phyloP scores from a whole-genome alignment of 331 rosid genomes.

The Prunus yedoensis region DNA sequence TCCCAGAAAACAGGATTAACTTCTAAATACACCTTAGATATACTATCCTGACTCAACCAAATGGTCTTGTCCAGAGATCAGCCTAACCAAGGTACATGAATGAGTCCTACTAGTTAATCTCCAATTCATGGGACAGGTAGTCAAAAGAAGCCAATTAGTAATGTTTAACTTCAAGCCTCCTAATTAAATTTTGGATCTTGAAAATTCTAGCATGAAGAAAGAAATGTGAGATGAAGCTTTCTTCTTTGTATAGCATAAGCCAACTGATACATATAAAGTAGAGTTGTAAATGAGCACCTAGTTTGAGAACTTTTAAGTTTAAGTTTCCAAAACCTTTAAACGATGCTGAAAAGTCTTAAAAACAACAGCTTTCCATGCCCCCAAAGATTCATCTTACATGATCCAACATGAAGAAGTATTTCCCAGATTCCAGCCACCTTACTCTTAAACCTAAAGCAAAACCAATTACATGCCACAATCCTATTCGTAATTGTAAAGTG shows the following conservation, averaged over 20 bases:
- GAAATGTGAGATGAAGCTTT: background rate
- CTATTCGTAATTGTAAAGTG: no score
- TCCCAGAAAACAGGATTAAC: background rate
- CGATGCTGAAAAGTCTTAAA: background rate
- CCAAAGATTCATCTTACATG: background rate
- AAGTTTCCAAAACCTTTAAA: background rate
- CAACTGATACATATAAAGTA: background rate
- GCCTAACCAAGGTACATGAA: constrained; percentile 1
- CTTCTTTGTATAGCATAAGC: background rate
- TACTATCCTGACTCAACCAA: background rate
- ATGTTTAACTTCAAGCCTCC: background rate
- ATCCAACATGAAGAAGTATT: background rate
- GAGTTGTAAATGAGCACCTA: background rate
- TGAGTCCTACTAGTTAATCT: background rate
- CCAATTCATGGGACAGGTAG: background rate
- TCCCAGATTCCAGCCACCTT: no score
- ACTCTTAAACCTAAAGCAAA: no score
- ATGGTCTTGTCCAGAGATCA: background rate
- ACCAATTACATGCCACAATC: background rate
- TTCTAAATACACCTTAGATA: background rate
- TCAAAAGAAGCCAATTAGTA: background rate
- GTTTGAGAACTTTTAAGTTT: no score
- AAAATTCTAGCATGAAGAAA: background rate
- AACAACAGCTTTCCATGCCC: background rate
- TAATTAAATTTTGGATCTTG: background rate